phyloP scores from a whole-genome alignment of 202 grass and related monocot genomes.

The Setaria italica region DNA sequence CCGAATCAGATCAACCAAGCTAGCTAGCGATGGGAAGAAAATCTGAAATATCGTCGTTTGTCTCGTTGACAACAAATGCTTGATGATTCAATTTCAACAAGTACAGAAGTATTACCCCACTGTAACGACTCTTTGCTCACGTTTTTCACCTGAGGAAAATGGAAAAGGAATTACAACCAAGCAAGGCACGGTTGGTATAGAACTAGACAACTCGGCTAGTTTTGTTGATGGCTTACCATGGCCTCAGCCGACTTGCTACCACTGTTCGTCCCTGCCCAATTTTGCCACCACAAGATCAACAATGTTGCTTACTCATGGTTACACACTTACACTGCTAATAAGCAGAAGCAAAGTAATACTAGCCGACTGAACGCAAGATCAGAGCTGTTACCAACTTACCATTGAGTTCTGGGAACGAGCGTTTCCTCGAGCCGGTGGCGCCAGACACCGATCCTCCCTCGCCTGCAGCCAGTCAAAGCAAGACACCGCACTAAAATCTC shows the following conservation, averaged over 20 bases:
- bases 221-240: constrained; percentile 54
- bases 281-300: not conserved
- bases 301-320: not conserved
- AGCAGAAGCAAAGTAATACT: not conserved
- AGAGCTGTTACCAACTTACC: constrained; percentile 36
- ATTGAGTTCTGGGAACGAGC: constrained; percentile 51
- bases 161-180: not conserved
- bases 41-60: not conserved
- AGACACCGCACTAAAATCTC: not conserved
- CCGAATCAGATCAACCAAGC: not conserved
- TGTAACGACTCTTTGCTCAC: constrained; percentile 82
- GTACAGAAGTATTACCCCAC: constrained; percentile 62
- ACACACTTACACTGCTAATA: not conserved
- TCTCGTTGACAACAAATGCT: not conserved
- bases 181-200: not conserved
- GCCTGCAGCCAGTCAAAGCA: constrained; percentile 35
- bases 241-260: constrained; percentile 74
- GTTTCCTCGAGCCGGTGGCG: constrained; percentile 44
- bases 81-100: not conserved
- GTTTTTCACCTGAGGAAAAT: constrained; percentile 66
- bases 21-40: not conserved
- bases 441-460: constrained; percentile 52
- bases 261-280: constrained; percentile 58
- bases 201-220: not conserved
- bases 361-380: too few relatives aligned